Percentiles rank a stretch among this genome's conserved stretches.
phyloP scores from a whole-genome alignment of 2,329 filamentous ascomycete species.

The Fusarium anthophilum region DNA sequence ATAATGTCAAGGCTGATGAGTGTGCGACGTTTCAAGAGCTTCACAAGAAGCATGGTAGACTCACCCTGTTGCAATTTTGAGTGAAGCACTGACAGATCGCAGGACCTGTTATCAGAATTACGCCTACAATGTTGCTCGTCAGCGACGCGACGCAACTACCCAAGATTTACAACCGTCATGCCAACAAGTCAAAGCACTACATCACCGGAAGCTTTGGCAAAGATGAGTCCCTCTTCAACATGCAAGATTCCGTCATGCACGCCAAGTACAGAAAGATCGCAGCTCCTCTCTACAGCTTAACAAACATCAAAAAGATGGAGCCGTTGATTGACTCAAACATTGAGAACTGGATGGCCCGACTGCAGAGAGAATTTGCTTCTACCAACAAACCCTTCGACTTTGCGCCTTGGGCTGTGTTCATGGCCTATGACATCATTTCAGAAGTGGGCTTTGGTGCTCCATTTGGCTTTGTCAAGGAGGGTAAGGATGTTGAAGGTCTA shows the following conservation, averaged over 20 bases:
- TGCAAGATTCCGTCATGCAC: conserved; percentile 62
- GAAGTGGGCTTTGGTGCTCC: conserved; percentile 54
- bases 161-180: conserved; percentile 63
- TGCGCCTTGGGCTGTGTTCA: conserved; percentile 46
- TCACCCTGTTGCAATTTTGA: fast-evolving
- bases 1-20: conserved; percentile 31
- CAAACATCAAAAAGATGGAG: conserved; percentile 68
- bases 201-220: conserved; percentile 66
- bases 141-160: conserved; percentile 61
- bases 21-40: conserved; percentile 27
- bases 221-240: conserved; percentile 66
- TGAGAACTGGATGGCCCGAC: conserved; percentile 58
- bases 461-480: conserved; percentile 57
- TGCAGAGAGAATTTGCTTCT: conserved; percentile 57
- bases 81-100: no score
- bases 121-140: conserved; percentile 39
- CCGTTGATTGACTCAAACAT: conserved; percentile 63
- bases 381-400: conserved; percentile 61
- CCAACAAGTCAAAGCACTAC: conserved; percentile 67
- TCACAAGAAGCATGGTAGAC: conserved; percentile 19
- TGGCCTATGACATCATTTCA: conserved; percentile 60
- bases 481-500: conserved; percentile 55
- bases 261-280: conserved; percentile 63
- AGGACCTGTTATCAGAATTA: conserved; percentile 39
- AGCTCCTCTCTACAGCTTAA: conserved; percentile 64